Percentiles rank a stretch among this genome's conserved stretches.
These are phyloP conservation scores for Chrysosporium keratinophilum DNA, from an alignment of 2,329 filamentous ascomycete genomes.

Conservation along the genomic window DNA sequence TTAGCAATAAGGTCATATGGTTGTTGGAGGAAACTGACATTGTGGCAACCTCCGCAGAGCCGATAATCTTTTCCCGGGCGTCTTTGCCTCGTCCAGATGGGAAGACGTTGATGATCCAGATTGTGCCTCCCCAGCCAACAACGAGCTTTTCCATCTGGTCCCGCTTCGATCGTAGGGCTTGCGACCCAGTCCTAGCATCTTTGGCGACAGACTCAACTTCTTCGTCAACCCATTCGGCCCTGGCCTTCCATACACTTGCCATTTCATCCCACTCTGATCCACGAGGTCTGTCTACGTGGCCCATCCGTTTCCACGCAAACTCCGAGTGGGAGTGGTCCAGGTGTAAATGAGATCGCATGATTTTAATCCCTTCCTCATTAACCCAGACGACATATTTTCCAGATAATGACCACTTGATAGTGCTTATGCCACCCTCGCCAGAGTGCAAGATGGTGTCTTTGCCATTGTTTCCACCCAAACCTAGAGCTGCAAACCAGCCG, in stretches of 20 bases:
- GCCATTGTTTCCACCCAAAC: conserved; percentile 62
- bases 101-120: conserved; percentile 91
- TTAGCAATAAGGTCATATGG: conserved; percentile 27
- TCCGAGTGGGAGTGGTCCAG: conserved; percentile 67
- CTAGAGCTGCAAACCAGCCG: conserved; percentile 84
- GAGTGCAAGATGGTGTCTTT: conserved; percentile 82
- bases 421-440: conserved; percentile 81
- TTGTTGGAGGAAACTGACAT: conserved; percentile 46
- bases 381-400: conserved; percentile 91
- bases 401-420: conserved; percentile 87
- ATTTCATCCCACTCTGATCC: conserved; percentile 88
- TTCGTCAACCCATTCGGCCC: conserved; percentile 88
- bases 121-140: conserved; percentile 89
- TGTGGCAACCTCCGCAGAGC: conserved; percentile 80
- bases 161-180: conserved; percentile 18
- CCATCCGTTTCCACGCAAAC: conserved; percentile 86
- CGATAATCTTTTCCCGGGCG: conserved; percentile 59
- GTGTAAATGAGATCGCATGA: conserved; percentile 83
- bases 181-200: conserved; percentile 12
- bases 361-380: conserved; percentile 94
- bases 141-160: conserved; percentile 58
- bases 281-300: conserved; percentile 80
- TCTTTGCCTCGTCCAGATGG: conserved; percentile 60
- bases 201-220: conserved; percentile 38
- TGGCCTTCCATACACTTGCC: conserved; percentile 88